phyloP scores from a whole-genome alignment of 2,329 filamentous ascomycete species.

The Aspergillus neotritici region DNA sequence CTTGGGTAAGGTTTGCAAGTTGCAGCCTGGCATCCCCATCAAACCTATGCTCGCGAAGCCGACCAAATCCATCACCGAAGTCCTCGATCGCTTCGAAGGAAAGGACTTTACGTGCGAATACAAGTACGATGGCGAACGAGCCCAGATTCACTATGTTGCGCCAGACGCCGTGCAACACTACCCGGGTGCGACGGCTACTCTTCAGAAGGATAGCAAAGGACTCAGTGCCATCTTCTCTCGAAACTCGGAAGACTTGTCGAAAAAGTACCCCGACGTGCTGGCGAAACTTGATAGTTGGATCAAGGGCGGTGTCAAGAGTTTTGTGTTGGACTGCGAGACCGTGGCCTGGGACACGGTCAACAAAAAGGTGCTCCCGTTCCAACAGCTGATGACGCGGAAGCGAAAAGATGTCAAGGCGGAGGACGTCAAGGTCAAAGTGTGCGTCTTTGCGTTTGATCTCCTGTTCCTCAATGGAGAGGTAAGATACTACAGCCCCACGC shows the following conservation, averaged over 20 bases:
- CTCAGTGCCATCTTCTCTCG: slow-evolving; percentile 92
- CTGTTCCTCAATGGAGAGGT: slow-evolving; percentile 86
- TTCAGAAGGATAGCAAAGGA: slow-evolving; percentile 62
- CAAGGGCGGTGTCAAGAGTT: slow-evolving; percentile 82
- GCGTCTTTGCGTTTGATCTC: slow-evolving; percentile 93
- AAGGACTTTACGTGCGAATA: slow-evolving; percentile 98
- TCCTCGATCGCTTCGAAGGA: slow-evolving; percentile 90
- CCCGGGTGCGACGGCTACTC: slow-evolving; percentile 55
- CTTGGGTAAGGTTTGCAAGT: slow-evolving; percentile 76
- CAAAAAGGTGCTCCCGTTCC: slow-evolving; percentile 95
- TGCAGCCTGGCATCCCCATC: slow-evolving; percentile 86
- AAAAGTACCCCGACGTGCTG: slow-evolving; percentile 95
- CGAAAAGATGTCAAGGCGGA: slow-evolving; percentile 94
- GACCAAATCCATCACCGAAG: slow-evolving; percentile 96
- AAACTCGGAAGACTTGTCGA: slow-evolving; percentile 93
- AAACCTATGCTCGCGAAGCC: slow-evolving; percentile 99
- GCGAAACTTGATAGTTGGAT: slow-evolving; percentile 85
- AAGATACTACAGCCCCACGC: slow-evolving; percentile 12
- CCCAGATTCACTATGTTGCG: slow-evolving; percentile 96
- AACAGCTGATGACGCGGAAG: slow-evolving; percentile 97
- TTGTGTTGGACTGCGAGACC: slow-evolving; percentile 97
- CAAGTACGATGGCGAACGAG: slow-evolving; percentile 96
- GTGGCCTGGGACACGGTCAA: slow-evolving; percentile 93
- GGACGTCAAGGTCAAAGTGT: slow-evolving; percentile 94
- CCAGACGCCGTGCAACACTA: slow-evolving; percentile 69